These are phyloP conservation scores for Gracilaria domingensis DNA, from an alignment of 23 red algal species.

Conservation along the genomic window DNA sequence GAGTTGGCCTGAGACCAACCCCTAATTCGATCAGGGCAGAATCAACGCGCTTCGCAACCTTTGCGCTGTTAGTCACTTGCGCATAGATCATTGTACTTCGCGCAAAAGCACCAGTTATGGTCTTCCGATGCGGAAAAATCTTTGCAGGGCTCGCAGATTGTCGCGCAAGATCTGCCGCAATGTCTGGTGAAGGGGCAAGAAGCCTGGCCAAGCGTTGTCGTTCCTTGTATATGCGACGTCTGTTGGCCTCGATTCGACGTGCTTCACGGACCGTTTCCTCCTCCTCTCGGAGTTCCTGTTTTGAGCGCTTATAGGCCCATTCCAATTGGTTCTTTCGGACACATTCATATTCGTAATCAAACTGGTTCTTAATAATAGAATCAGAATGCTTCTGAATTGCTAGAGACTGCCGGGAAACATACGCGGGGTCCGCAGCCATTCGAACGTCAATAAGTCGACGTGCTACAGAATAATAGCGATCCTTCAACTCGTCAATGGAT, in stretches of 20 bases:
- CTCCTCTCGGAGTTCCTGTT: conserved; percentile 84
- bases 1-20: conserved; percentile 83
- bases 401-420: conserved; percentile 27
- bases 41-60: conserved; percentile 80
- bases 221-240: conserved; percentile 81
- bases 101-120: conserved; percentile 71
- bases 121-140: conserved; percentile 79
- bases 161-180: conserved; percentile 42
- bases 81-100: conserved; percentile 84
- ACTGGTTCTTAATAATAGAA: conserved; percentile 89
- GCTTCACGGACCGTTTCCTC: conserved; percentile 88
- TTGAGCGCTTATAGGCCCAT: conserved; percentile 65
- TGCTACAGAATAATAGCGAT: conserved; percentile 92
- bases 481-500: conserved; percentile 88
- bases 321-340: conserved; percentile 92
- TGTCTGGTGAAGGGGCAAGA: conserved; percentile 41
- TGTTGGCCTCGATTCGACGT: conserved; percentile 78
- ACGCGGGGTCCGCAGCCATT: background rate
- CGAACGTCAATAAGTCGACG: conserved; percentile 76
- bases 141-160: conserved; percentile 40
- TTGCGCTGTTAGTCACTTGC: conserved; percentile 76
- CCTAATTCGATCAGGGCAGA: conserved; percentile 80
- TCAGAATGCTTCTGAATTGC: conserved; percentile 85
- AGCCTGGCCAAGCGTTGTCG: conserved; percentile 84
- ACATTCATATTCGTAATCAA: conserved; percentile 96